A percentile compares a stretch with the other conserved stretches of the same genome.
These are phyloP conservation scores for Phaeosphaeria sp. DNA, from an alignment of 2,329 filamentous ascomycete species.

Conservation along the genomic window DNA sequence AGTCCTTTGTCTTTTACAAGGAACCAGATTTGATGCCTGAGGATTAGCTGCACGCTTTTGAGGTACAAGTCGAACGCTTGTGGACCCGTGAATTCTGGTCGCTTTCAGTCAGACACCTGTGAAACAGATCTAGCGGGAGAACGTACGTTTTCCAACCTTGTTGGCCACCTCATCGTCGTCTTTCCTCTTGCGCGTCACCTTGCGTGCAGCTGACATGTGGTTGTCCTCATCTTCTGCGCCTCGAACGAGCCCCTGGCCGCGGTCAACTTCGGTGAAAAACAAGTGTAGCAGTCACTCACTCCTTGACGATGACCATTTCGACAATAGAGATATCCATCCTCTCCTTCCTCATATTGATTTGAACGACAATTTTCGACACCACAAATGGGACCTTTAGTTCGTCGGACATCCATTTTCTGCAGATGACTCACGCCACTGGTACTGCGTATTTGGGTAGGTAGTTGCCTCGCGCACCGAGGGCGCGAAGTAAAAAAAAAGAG, in stretches of 20 bases:
- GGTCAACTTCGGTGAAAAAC: neutral
- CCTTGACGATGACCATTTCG: constrained; percentile 80
- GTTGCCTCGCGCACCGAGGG: neutral
- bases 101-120: constrained; percentile 27
- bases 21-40: constrained; percentile 81
- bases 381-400: constrained; percentile 49
- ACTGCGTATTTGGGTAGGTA: neutral
- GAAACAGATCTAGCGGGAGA: neutral
- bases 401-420: constrained; percentile 15
- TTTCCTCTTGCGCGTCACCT: constrained; percentile 61
- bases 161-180: constrained; percentile 56
- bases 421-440: neutral
- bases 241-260: constrained; percentile 31
- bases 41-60: constrained; percentile 81
- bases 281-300: constrained; percentile 52
- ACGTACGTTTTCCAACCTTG: constrained; percentile 19
- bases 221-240: constrained; percentile 68
- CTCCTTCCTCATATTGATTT: constrained; percentile 68
- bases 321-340: constrained; percentile 80
- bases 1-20: constrained; percentile 71
- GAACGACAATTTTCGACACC: constrained; percentile 72
- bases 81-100: constrained; percentile 66
- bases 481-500: neutral
- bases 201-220: constrained; percentile 66
- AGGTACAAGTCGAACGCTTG: constrained; percentile 80